phyloP scores from a whole-genome alignment of 495 filamentous ascomycete genomes.

The Penicillium bovifimosum region DNA sequence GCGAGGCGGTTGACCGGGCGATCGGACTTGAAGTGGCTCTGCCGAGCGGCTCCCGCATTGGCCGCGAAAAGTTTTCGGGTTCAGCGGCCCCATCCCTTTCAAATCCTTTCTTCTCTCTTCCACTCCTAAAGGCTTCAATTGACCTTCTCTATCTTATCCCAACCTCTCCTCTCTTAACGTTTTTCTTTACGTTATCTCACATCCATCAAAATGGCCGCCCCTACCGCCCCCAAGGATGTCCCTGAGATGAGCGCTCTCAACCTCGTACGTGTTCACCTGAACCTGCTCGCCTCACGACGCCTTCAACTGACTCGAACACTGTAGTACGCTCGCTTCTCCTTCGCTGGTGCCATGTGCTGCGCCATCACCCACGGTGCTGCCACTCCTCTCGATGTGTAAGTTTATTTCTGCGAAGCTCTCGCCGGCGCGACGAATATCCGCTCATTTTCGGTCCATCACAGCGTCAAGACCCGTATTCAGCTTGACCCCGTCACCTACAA shows the following conservation, averaged over 20 bases:
- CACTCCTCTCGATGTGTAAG: constrained; percentile 96
- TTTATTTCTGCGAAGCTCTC: constrained; percentile 16
- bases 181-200: constrained; percentile 12
- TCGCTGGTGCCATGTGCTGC: constrained; percentile 75
- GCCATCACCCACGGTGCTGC: constrained; percentile 87
- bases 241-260: constrained; percentile 43
- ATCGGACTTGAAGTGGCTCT: constrained; percentile 24
- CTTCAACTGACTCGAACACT: constrained; percentile 44
- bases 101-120: constrained; percentile 24
- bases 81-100: constrained; percentile 31
- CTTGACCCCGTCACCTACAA: constrained; percentile 89
- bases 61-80: constrained; percentile 35
- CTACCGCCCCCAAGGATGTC: constrained; percentile 29
- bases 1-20: constrained; percentile 25
- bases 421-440: background rate
- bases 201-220: constrained; percentile 40
- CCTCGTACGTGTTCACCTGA: constrained; percentile 27
- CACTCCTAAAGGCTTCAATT: constrained; percentile 15
- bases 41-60: constrained; percentile 28
- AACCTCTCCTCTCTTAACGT: constrained; percentile 18
- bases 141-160: constrained; percentile 1
- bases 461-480: constrained; percentile 94
- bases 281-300: background rate
- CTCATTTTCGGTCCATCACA: constrained; percentile 26
- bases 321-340: constrained; percentile 80